These are phyloP conservation scores for Casuarina glauca DNA, from an alignment of 306 rosid genomes.

Conservation along the genomic window DNA sequence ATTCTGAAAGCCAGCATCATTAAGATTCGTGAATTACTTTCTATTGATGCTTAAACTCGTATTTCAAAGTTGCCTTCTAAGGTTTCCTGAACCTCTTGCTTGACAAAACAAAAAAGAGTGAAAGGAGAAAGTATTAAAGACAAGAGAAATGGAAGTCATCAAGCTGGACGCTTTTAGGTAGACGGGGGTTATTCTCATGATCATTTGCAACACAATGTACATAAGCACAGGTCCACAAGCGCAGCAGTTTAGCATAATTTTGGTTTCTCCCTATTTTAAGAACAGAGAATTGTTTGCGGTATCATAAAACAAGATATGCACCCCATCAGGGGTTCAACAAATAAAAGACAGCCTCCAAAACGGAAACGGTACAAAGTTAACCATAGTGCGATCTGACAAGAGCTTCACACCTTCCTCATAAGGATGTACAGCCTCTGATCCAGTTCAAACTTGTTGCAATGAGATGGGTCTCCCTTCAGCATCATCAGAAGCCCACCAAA, in stretches of 20 bases:
- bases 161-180: background rate
- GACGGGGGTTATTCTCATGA: background rate
- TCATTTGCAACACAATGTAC: background rate
- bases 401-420: slow-evolving; percentile 80
- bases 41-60: no score
- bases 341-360: background rate
- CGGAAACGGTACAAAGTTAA: background rate
- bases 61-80: no score
- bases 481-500: slow-evolving; percentile 95
- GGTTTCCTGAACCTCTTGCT: no score
- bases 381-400: background rate
- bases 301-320: background rate
- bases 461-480: slow-evolving; percentile 88
- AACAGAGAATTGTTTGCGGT: background rate
- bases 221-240: background rate
- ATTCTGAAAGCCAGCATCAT: no score
- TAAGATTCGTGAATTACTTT: no score
- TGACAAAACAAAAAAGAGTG: no score
- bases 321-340: background rate
- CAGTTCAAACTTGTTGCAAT: slow-evolving; percentile 81
- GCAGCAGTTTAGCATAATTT: background rate
- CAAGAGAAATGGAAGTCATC: no score
- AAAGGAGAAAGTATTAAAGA: no score
- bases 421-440: slow-evolving; percentile 83
- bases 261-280: background rate